Evolutionary conservation across 495 filamentous ascomycete species (phyloP), one percentile per base, ranked within the genome.

Genomic region (Neurospora tetrasperma): DNA sequence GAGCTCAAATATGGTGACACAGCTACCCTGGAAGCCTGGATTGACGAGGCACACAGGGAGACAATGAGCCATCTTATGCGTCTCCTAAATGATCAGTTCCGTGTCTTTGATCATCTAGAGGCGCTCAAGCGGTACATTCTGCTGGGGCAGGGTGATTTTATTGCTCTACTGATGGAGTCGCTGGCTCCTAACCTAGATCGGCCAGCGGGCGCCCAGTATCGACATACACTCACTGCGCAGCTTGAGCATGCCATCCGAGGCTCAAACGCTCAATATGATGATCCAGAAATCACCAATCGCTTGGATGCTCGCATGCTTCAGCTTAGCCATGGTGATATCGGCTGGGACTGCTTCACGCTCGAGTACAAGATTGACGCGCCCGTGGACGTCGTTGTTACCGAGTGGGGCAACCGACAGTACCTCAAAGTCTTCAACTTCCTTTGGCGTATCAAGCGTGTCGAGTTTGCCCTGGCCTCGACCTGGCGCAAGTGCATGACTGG

Each of bases 351-450:
- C 81, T 99, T 99, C 82, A 99, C 96, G 1, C 88, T 99, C 40
- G 96, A 99, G 80, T 99, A 99, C 84, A 97, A 97, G 81, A 94
- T 98, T 73, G 96, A 98, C 79, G 93, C 96, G 10, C 96, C 96
- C 0, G 93, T 98, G 35, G 96, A 99, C 78, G 96, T 98, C 70
- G 94, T 99, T 71, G 94, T 99, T 14, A 98, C 95, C 1, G 92
- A 94, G 1, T 97, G 93, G 88, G 94, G 92, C 43, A 95, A 92
- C 71, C 93, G 93, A 3, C 94, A 98, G 79, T 99, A 99, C 80
- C 90, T 99, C 74, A 98, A 98, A 78, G 92, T 98, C 39, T 99
- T 99, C 89, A 99, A 99, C 80, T 97, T 99, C 81, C 89, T 99
- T 5, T 99, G 96, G 96, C 92, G 96, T 71, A 90, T 98, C 76